phyloP scores from a whole-genome alignment of 495 filamentous ascomycete species.

The Neurospora tetraspora region DNA sequence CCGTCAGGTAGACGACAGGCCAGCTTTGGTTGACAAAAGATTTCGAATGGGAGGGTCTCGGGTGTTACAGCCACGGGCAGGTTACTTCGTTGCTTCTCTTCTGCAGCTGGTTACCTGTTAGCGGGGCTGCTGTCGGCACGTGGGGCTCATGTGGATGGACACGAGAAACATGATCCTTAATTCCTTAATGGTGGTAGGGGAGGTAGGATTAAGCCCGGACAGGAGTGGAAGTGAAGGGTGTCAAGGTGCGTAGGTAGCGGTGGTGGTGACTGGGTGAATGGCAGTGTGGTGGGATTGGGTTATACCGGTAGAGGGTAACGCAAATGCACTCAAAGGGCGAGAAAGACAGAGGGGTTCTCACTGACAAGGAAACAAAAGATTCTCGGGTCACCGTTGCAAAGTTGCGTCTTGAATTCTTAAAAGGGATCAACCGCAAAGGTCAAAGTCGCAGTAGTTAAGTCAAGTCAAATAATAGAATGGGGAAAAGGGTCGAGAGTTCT shows the following conservation, averaged over 20 bases:
- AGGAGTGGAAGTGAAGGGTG: background rate
- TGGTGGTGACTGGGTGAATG: constrained; percentile 5
- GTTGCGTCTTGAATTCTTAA: background rate
- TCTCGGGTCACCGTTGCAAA: background rate
- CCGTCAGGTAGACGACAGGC: constrained; percentile 12
- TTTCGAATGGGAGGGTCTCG: constrained; percentile 1
- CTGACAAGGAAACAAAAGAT: background rate
- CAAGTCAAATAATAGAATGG: constrained; percentile 1
- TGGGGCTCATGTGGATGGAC: constrained; percentile 2
- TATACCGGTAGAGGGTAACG: background rate
- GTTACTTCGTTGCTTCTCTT: constrained; percentile 11
- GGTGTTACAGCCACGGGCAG: background rate
- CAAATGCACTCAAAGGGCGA: background rate
- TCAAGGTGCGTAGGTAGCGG: background rate
- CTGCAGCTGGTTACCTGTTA: constrained; percentile 14
- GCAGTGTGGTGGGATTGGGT: background rate
- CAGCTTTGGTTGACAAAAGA: constrained; percentile 5
- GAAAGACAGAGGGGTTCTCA: background rate
- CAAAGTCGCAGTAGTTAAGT: background rate
- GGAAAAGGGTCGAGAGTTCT: background rate
- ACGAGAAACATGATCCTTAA: background rate
- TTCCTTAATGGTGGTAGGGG: background rate
- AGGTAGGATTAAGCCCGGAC: background rate
- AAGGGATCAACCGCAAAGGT: background rate
- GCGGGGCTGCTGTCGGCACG: constrained; percentile 11